Base-by-base conservation (phyloP, 1,284 basidiomycete genomes). In the Neonothopanus nambi region DNA sequence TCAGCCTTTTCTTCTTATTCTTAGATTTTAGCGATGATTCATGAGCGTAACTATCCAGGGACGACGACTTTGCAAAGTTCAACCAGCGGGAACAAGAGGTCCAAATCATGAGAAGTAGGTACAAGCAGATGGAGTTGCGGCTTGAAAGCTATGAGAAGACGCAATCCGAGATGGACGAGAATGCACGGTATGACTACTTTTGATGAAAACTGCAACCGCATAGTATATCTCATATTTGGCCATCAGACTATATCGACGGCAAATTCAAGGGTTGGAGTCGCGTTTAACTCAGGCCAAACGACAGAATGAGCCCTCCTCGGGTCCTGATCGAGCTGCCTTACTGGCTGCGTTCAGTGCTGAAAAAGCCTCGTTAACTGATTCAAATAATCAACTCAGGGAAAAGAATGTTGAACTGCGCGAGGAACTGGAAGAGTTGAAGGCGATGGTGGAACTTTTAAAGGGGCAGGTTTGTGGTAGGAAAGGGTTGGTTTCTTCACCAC, bases 401-500 rank as follows among this genome's bases (percentile, higher is more conserved):
- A 79, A 87, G 58, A 88, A 88, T 54, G 68, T 67, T 5, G 75
- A 80, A 17, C 61, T 87, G 56, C 76, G 76, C 51, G 84, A 86
- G 23, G 81, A 87, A 61, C 67, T 87, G 41, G 85, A 90, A 57
- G 89, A 92, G 62, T 67, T 89, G 69, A 79, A 77, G 51, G 84
- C 80, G 23, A 87, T 85, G 76, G 70, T 89, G n/a, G 86, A 89
- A 62, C 63, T 82, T 23, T 64, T 89, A 60, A 85, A 78, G 61
- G 78, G 71, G 47, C 79, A 82, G 61, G 65, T 77, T 46, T 75
- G 71, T 48, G 77, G 80, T 18, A 72, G 69, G 51, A 72, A 67
- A 37, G 77, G 80, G 13, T 58, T 83, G 48, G 64, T 75, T 30
- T 65, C 42, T 23, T 37, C 41, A 30, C 37, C 47, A 13, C 50